Base-by-base conservation (phyloP, 1,284 basidiomycete genomes). In the Crucibulum parvulum region DNA sequence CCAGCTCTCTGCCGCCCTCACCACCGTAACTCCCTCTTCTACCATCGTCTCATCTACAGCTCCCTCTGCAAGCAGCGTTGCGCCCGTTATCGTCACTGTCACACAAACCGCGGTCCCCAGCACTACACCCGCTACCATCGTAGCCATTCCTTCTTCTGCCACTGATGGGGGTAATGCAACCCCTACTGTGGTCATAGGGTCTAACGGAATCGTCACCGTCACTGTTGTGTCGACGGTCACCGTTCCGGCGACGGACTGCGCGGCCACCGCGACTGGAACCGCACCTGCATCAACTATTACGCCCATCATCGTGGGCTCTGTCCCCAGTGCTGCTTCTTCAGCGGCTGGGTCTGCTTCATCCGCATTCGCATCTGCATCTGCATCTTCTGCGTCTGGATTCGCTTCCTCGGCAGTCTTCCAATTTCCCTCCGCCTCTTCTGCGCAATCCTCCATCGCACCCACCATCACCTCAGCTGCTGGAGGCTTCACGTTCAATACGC, bases 171-270 rank as follows among this genome's bases (percentile, higher is more conserved):
- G 62, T n/a, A 51, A 60, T 38, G 59, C 60, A 6, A 71, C 69
- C n/a, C 70, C 74, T 7, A 69, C 69, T 15, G 66, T 70, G 35
- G 63, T 64, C 7, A 66, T 72, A 43, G 68, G 69, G 7, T 41
- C 69, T 15, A 68, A 72, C 50, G 70, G 70, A 36, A 69, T 74
- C 35, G 68, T 73, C 58, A 75, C 75, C 34, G 65, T 74, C 16
- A 75, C 71, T 6, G 46, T 72, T 9, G 66, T 72, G 36, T 71
- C 73, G 3, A 72, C 68, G 6, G 68, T 71, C n/a, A 64, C 66
- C 37, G 65, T 64, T 24, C 63, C 64, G 31, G 66, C 68, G 15
- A 62, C 66, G 9, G 61, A 61, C 56, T 70, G 69, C 39, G 57
- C 60, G 9, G 60, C 61, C 31, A 52, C 64, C 16, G 56, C 61